phyloP scores from a whole-genome alignment of 805 yeast species.

The Komagataella pastoris region DNA sequence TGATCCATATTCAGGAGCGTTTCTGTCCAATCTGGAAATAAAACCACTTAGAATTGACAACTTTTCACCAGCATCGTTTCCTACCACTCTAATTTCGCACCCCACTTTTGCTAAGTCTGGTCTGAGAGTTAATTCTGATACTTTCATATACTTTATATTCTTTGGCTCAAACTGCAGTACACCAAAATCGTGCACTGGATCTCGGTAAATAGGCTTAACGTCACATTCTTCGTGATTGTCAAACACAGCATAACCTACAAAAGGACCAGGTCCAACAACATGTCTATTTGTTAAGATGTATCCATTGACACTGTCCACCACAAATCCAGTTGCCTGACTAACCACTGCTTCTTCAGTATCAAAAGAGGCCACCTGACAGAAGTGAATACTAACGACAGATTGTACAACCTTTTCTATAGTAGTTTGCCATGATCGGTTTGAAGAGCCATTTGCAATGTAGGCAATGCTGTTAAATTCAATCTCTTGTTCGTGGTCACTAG shows the following conservation, averaged over 20 bases:
- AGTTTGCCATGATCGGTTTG: slow-evolving; percentile 46
- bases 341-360: slow-evolving; percentile 75
- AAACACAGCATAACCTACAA: slow-evolving; percentile 81
- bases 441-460: not conserved
- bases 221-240: slow-evolving; percentile 92
- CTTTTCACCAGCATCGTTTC: slow-evolving; percentile 95
- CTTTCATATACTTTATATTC: slow-evolving; percentile 58
- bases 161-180: slow-evolving; percentile 68
- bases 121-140: slow-evolving; percentile 49
- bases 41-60: slow-evolving; percentile 81
- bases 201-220: slow-evolving; percentile 77
- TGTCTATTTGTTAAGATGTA: slow-evolving; percentile 85
- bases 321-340: slow-evolving; percentile 92
- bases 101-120: slow-evolving; percentile 90
- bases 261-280: slow-evolving; percentile 93
- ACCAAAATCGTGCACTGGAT: slow-evolving; percentile 94
- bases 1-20: slow-evolving; percentile 88
- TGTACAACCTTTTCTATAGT: slow-evolving; percentile 75
- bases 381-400: slow-evolving; percentile 81
- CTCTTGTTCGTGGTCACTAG: slow-evolving; percentile 17
- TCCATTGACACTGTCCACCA: slow-evolving; percentile 74
- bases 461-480: not conserved
- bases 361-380: slow-evolving; percentile 74
- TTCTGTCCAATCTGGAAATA: slow-evolving; percentile 74
- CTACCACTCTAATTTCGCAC: slow-evolving; percentile 85